Conservation (phyloP, 2,329 filamentous ascomycete genomes). For the Aspergillus costaricaensis region DNA sequence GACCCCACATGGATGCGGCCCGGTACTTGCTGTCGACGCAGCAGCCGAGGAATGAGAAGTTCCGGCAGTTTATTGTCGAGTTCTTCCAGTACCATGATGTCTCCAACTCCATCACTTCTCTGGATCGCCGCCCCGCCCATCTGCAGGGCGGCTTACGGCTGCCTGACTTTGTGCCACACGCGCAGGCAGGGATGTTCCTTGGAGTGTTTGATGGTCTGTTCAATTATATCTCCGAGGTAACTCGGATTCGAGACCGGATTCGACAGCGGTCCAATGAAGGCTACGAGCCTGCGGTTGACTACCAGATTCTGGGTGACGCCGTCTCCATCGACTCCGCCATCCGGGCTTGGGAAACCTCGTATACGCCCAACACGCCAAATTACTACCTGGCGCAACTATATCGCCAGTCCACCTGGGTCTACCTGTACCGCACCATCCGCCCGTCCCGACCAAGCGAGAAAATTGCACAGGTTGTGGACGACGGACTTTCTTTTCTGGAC, state of each 20-base stretch:
- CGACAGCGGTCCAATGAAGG: conserved; percentile 65
- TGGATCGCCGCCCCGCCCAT: conserved; percentile 55
- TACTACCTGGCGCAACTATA: conserved; percentile 62
- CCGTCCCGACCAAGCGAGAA: conserved; percentile 57
- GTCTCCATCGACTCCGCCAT: conserved; percentile 75
- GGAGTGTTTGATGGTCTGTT: conserved; percentile 84
- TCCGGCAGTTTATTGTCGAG: conserved; percentile 70
- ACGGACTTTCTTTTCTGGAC: conserved; percentile 59
- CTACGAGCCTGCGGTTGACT: conserved; percentile 70
- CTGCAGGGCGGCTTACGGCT: conserved; percentile 56
- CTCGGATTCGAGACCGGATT: conserved; percentile 72
- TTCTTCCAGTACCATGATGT: conserved; percentile 84
- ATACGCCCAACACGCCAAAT: conserved; percentile 54
- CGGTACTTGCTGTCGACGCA: conserved; percentile 66
- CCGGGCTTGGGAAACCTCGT: conserved; percentile 69
- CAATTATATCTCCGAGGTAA: conserved; percentile 75
- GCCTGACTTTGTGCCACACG: conserved; percentile 57
- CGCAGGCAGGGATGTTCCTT: conserved; percentile 63
- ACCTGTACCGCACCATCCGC: conserved; percentile 63
- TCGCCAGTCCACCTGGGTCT: conserved; percentile 64
- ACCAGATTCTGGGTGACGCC: conserved; percentile 69
- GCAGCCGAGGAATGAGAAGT: conserved; percentile 65
- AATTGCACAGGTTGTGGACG: conserved; percentile 59
- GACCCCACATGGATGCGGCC: conserved; percentile 76
- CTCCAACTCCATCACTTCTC: conserved; percentile 58